Base-by-base conservation (phyloP, 2,329 filamentous ascomycete genomes). In the Fusarium siculi region DNA sequence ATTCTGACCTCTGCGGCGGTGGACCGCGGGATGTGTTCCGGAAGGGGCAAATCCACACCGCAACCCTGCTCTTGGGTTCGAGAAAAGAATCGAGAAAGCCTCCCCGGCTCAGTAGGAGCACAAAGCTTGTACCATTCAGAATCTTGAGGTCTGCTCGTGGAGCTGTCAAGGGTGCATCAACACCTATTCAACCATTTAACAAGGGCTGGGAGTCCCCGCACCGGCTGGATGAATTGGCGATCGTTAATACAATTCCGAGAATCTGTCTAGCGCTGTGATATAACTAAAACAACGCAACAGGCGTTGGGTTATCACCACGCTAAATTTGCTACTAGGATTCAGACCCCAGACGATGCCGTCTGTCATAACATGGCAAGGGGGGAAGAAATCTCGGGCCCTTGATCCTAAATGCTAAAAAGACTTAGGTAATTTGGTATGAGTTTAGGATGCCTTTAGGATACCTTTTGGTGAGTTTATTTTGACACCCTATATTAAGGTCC, bases 211-310 rank as follows among this genome's bases (percentile, higher is more conserved):
- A 56, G 36, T 65, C 73, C 74, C 74, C 76, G 73, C 76, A 65
- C 74, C 69, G 66, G 44, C 61, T 70, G 68, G 65, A 57, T 67
- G 73, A 74, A 66, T 71, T 70, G 54, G 28, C 58, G 70, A 78
- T 75, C 70, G 55, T 60, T 73, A 71, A 67, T 68, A 60, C 68
- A 56, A 70, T 77, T 74, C 76, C 75, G 76, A 77, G 68, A 78
- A 70, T 77, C 66, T 74, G 68, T 78, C 64, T 78, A 77, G 75
- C 74, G 76, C 65, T 75, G 73, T 78, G 75, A 78, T 76, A 73
- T 76, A 73, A 63, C 64, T 68, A 63, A 70, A 70, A 72, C 68
- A 68, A 77, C 61, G 73, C 74, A 70, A 63, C 76, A 76, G 66
- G 71, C 63, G 61, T 69, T 46, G 47, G 54, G 63, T 50, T 67